Conservation (phyloP, 345 rosid species). For the Erucastrum elatum region DNA sequence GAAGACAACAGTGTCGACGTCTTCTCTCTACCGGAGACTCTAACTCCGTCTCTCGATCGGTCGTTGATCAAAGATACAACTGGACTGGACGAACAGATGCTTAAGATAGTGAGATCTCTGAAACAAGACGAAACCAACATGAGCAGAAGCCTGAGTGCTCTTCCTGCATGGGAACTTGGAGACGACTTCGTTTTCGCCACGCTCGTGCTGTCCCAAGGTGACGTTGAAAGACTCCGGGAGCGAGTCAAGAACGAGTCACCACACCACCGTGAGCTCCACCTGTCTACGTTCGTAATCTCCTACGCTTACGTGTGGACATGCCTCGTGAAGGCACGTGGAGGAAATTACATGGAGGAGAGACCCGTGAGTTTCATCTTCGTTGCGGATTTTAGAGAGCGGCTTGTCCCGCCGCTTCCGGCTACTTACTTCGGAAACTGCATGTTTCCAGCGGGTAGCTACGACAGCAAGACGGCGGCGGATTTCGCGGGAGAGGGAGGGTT, state of each 20-base stretch:
- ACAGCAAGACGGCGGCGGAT: not conserved
- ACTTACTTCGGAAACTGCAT: constrained; percentile 39
- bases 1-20: not conserved
- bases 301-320: not conserved
- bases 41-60: constrained; percentile 33
- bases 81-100: constrained; percentile 10
- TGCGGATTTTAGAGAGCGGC: constrained; percentile 16
- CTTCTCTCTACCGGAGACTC: constrained; percentile 7
- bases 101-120: not conserved
- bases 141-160: constrained; percentile 17
- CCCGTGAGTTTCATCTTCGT: constrained; percentile 8
- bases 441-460: constrained; percentile 6
- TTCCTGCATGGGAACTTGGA: not conserved
- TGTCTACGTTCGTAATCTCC: not conserved
- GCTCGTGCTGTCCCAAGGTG: constrained; percentile 28
- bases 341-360: not conserved
- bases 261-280: not conserved
- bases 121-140: not conserved
- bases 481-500: constrained; percentile 26
- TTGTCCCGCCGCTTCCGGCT: constrained; percentile 10
- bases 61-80: constrained; percentile 13
- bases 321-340: not conserved
- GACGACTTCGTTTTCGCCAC: constrained; percentile 33
- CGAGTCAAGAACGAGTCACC: constrained; percentile 22
- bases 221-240: constrained; percentile 31